A percentile compares a stretch with the other conserved stretches of the same genome.
These are phyloP conservation scores for Orbilia javanica DNA, from an alignment of 2,329 filamentous ascomycete genomes.

Conservation along the genomic window DNA sequence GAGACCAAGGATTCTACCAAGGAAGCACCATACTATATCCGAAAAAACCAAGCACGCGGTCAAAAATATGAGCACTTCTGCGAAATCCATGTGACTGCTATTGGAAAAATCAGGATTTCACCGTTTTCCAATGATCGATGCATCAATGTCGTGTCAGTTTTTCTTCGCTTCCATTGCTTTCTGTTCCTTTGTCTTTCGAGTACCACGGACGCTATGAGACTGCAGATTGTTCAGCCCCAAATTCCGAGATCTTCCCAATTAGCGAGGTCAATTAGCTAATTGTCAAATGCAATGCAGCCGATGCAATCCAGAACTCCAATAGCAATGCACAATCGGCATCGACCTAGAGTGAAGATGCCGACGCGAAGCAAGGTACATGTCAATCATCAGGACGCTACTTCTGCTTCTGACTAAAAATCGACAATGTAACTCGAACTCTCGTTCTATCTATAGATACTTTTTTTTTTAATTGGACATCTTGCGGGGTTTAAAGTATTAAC, in stretches of 20 bases:
- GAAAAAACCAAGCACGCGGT: too few relatives aligned
- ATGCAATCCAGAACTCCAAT: conserved; percentile 2
- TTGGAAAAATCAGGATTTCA: conserved; percentile 19
- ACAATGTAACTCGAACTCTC: neutral
- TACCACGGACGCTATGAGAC: too few relatives aligned
- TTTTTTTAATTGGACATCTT: neutral
- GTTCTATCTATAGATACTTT: conserved; percentile 23
- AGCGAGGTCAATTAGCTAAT: conserved; percentile 24
- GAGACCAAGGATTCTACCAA: neutral
- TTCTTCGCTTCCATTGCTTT: neutral
- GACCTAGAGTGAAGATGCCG: conserved; percentile 6
- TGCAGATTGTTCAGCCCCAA: conserved; percentile 4
- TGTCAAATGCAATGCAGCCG: neutral
- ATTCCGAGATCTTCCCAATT: conserved; percentile 7
- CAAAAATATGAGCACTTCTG: too few relatives aligned
- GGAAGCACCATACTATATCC: neutral
- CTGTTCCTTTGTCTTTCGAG: neutral
- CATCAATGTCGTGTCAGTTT: neutral
- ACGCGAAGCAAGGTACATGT: conserved; percentile 14
- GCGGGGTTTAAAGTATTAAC: conserved; percentile 3
- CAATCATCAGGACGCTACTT: neutral
- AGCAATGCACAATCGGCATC: neutral
- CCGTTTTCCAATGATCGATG: neutral
- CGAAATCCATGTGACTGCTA: neutral
- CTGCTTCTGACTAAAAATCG: neutral